Conservation (phyloP, 176 grass and related monocot species). For the Triticum monococcum region DNA sequence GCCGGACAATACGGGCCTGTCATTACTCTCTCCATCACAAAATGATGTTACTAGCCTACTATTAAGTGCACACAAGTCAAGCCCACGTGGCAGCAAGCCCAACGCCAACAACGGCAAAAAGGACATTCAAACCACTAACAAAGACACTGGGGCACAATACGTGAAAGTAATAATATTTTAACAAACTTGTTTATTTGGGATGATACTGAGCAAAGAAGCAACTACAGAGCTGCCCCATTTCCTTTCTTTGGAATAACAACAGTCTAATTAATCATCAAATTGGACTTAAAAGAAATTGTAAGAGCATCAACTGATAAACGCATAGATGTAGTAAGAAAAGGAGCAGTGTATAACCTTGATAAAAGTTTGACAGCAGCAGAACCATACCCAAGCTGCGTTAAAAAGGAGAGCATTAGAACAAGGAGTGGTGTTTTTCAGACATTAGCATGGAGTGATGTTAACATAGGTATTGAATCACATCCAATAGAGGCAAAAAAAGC, state of each 20-base stretch:
- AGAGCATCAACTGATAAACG: constrained; percentile 12
- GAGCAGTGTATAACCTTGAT: constrained; percentile 44
- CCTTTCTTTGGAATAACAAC: not conserved
- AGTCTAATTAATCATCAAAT: not conserved
- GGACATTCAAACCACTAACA: not conserved
- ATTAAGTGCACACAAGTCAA: not conserved
- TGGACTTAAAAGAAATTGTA: not conserved
- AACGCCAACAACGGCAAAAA: not conserved
- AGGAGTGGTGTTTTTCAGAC: not conserved
- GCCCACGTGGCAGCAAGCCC: not conserved
- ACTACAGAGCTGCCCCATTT: not conserved
- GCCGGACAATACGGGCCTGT: not conserved
- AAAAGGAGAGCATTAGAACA: not conserved
- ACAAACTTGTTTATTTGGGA: not conserved
- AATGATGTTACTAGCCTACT: not conserved
- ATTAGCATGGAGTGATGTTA: not conserved
- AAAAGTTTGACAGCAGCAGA: constrained; percentile 69
- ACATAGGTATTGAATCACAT: not conserved
- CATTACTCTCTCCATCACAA: not conserved
- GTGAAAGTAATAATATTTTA: not conserved
- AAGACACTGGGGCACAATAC: not conserved
- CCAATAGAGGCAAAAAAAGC: constrained; percentile 30
- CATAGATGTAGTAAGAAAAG: not conserved
- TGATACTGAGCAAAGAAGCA: not conserved
- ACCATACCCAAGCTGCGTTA: constrained; percentile 80